Percentiles rank a stretch among this genome's conserved stretches.
Evolutionary conservation across 768 basidiomycete species (phyloP).

Genomic region (Hirschioporus abietinus): DNA sequence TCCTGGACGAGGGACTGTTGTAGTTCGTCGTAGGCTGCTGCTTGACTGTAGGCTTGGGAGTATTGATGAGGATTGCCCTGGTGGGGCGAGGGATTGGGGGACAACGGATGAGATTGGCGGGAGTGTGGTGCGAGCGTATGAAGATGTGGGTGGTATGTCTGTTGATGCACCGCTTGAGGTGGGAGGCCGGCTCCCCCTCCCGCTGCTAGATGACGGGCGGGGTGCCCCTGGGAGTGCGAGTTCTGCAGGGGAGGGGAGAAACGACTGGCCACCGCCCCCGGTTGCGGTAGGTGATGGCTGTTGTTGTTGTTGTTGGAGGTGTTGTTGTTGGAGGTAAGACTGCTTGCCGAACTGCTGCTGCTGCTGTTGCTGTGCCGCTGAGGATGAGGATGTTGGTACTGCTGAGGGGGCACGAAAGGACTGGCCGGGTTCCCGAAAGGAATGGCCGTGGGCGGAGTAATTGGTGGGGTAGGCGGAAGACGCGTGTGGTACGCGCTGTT

Average conservation of each 20-base stretch:
- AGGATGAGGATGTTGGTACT: constrained; percentile 36
- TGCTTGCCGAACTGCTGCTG: constrained; percentile 22
- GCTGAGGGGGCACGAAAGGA: constrained; percentile 68
- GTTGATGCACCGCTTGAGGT: constrained; percentile 38
- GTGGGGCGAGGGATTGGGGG: constrained; percentile 54
- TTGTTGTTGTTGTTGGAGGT: constrained; percentile 3
- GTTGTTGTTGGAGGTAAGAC: constrained; percentile 10
- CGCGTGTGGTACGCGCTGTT: constrained; percentile 27
- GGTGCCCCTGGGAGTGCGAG: neutral
- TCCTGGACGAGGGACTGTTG: constrained; percentile 60
- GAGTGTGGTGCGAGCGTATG: constrained; percentile 45
- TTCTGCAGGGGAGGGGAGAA: constrained; percentile 49
- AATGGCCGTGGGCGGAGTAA: constrained; percentile 44
- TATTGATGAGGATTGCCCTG: constrained; percentile 40
- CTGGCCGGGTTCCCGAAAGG: constrained; percentile 78
- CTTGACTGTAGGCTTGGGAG: constrained; percentile 54
- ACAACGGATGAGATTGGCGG: constrained; percentile 73
- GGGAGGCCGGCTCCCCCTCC: constrained; percentile 34
- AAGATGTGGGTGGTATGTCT: constrained; percentile 16
- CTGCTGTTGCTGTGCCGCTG: constrained; percentile 19
- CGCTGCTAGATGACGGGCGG: constrained; percentile 16
- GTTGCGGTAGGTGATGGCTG: constrained; percentile 10
- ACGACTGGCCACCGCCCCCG: constrained; percentile 49
- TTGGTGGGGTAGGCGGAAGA: constrained; percentile 27
- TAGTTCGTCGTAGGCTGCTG: constrained; percentile 46